These are phyloP conservation scores for Fonsecaea nubica DNA, from an alignment of 2,329 filamentous ascomycete species.

Conservation along the genomic window DNA sequence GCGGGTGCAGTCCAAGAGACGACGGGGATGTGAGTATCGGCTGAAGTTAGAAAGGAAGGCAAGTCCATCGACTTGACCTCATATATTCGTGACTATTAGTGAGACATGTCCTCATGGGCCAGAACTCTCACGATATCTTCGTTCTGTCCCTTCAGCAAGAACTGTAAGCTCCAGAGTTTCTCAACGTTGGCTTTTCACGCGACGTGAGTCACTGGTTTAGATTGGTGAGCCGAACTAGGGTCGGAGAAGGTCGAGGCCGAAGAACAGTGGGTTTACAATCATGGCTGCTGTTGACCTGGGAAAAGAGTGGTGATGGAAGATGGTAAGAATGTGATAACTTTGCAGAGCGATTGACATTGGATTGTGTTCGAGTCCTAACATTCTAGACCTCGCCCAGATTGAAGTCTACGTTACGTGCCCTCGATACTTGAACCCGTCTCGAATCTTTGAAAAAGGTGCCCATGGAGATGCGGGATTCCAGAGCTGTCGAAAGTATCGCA, in stretches of 20 bases:
- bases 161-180: background rate
- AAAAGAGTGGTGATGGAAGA: background rate
- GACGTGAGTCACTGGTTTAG: too few relatives aligned
- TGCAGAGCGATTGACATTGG: background rate
- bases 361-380: background rate
- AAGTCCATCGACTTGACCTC: too few relatives aligned
- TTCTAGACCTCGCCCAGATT: background rate
- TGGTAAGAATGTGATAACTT: background rate
- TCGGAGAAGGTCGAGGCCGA: background rate
- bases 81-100: background rate
- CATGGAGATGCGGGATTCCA: background rate
- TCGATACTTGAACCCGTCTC: background rate
- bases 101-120: background rate
- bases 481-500: background rate
- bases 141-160: background rate
- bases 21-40: background rate
- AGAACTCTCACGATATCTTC: background rate
- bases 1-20: slow-evolving; percentile 16
- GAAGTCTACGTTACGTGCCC: background rate
- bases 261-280: background rate
- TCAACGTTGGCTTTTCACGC: too few relatives aligned
- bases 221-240: too few relatives aligned
- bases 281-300: background rate
- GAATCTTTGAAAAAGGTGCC: background rate
- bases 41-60: background rate